Evolutionary conservation across 352 stramenopile species (phyloP), one percentile per base, ranked within the genome.

Genomic region (Globisporangium paroecandrum): DNA sequence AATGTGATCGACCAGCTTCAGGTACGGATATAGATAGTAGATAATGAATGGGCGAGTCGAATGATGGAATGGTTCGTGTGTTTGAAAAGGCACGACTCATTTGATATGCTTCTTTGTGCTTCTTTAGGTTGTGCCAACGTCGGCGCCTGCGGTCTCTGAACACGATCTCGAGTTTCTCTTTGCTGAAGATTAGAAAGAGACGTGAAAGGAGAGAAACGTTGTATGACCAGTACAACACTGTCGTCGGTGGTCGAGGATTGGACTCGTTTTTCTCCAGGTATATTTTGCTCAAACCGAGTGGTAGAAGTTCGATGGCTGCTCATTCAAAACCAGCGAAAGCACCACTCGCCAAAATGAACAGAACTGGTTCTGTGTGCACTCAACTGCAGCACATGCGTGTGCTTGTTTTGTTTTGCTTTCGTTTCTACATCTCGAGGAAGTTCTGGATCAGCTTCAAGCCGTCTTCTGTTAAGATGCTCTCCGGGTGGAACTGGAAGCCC

Each of bases 401-500:
- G 4, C 29, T 32, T 32, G 29, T 32, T 27, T 59, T 58, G 20
- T 41, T 25, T n/a, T 32, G 22, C 7, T 36, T 56, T 18, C 24
- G 12, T 58, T 13, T 67, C 82, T 77, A 93, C 89, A 96, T 94
- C 68, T 90, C 81, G 58, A 96, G 73, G 68, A 96, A 96, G 71
- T 94, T 95, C 69, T 90, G 82, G 66, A 95, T 93, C 65, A 96
- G 85, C 41, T 78, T 81, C 69, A 92, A 82, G 29, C 89, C 89
- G 68, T 89, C 81, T 47, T 93, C 77, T 4, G 89, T 96, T 57
- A 94, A 76, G 63, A 96, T 95, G 65, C 86, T 95, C 65, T 96
- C 89, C 0, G 89, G 89, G 75, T 96, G 89, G 73, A 96, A 96
- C 72, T 96, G 89, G 68, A 93, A 90, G 63, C 87, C 89, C 69